A percentile compares a stretch with the other conserved stretches of the same genome.
Conservation (phyloP, 2,329 filamentous ascomycete species). For the Colletotrichum tamarilloi region DNA sequence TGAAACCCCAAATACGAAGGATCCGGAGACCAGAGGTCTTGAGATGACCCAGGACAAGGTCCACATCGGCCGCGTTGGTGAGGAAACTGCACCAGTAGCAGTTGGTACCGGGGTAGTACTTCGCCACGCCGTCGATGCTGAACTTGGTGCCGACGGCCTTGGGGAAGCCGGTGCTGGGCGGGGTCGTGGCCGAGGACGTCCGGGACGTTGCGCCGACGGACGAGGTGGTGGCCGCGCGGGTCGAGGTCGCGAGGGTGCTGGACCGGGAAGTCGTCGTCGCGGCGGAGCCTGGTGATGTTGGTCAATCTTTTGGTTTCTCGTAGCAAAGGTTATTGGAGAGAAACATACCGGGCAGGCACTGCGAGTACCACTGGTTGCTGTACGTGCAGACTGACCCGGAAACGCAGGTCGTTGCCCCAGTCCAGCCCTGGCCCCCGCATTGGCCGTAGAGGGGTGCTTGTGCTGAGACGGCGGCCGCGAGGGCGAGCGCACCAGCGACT, state of each 20-base stretch:
- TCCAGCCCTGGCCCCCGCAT: constrained; percentile 56
- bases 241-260: constrained; percentile 31
- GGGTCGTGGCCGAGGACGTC: constrained; percentile 24
- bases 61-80: constrained; percentile 65
- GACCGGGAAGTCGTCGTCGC: constrained; percentile 30
- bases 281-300: background rate
- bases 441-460: constrained; percentile 44
- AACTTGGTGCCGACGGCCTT: constrained; percentile 47
- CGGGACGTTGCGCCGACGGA: constrained; percentile 30
- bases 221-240: constrained; percentile 22
- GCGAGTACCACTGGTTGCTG: constrained; percentile 51
- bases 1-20: constrained; percentile 71
- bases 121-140: constrained; percentile 55
- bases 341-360: constrained; percentile 46
- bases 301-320: too few relatives aligned
- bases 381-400: constrained; percentile 50
- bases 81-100: constrained; percentile 68
- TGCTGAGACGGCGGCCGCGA: constrained; percentile 33
- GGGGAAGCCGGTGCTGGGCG: constrained; percentile 38
- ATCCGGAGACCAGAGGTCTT: constrained; percentile 64
- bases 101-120: constrained; percentile 66
- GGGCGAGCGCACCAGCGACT: constrained; percentile 17
- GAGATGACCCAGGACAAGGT: constrained; percentile 61
- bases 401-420: constrained; percentile 55
- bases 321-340: constrained; percentile 6